These are phyloP conservation scores for Erucastrum elatum DNA, from an alignment of 345 rosid genomes.

Conservation along the genomic window DNA sequence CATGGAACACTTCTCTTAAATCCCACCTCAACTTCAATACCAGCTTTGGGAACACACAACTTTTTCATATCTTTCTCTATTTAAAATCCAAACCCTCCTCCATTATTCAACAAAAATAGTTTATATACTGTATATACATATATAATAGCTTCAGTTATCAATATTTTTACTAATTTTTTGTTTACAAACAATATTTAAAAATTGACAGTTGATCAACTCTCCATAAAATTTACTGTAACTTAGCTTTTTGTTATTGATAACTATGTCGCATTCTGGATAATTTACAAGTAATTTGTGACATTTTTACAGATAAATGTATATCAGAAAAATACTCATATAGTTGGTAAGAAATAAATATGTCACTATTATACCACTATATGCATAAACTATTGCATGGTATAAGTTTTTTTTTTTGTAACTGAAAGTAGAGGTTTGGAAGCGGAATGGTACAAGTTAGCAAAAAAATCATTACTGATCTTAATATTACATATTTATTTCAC, in stretches of 20 bases:
- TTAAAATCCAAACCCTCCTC: background rate
- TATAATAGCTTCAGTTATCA: background rate
- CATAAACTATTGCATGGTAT: background rate
- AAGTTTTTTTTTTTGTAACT: background rate
- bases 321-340: background rate
- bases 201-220: background rate
- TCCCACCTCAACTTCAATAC: background rate
- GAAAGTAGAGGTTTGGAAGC: too few relatives aligned
- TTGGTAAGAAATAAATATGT: background rate
- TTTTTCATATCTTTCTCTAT: constrained; percentile 2
- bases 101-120: background rate
- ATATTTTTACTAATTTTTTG: background rate
- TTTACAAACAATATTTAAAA: background rate
- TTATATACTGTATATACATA: background rate
- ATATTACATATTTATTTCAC: background rate
- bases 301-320: background rate
- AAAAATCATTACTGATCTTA: background rate
- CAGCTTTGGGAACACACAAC: constrained; percentile 47
- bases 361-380: background rate
- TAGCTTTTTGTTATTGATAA: background rate
- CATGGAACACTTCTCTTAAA: constrained; percentile 48
- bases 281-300: background rate
- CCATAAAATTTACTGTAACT: background rate
- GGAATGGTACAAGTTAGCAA: background rate
- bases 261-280: background rate